Evolutionary conservation across 345 rosid genomes (phyloP).

Genomic region (Salix koriyanagi): DNA sequence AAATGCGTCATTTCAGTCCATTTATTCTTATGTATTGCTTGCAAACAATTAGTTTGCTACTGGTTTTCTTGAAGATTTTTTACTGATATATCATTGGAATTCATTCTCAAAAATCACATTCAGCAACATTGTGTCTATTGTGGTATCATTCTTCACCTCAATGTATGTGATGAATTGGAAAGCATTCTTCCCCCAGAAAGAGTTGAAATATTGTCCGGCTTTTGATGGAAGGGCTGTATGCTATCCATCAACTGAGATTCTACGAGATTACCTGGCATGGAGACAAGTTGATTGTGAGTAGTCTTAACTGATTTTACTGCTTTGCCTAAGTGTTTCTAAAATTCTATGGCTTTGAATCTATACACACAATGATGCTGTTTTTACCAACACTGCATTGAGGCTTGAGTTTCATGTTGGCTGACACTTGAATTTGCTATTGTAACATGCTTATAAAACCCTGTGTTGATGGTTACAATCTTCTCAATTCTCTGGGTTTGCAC

Average conservation of each 20-base stretch:
- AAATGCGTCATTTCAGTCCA: no score
- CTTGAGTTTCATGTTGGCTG: not conserved
- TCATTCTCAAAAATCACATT: constrained; percentile 12
- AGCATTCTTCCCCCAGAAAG: constrained; percentile 68
- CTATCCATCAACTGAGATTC: constrained; percentile 73
- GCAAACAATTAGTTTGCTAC: not conserved
- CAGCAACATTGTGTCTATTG: constrained; percentile 59
- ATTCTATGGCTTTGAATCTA: not conserved
- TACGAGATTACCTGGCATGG: constrained; percentile 84
- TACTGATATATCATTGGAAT: not conserved
- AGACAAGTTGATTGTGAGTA: constrained; percentile 97
- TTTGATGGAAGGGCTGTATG: constrained; percentile 91
- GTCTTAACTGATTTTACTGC: not conserved
- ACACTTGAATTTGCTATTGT: not conserved
- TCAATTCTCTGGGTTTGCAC: constrained; percentile 31
- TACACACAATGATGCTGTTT: not conserved
- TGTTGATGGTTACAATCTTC: not conserved
- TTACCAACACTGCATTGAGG: not conserved
- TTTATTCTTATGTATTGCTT: no score
- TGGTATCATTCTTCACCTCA: constrained; percentile 73
- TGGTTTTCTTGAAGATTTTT: not conserved
- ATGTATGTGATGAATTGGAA: constrained; percentile 65
- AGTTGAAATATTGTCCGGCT: constrained; percentile 61
- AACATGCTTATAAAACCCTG: not conserved
- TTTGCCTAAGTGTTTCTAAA: not conserved